Evolutionary conservation across 768 basidiomycete genomes (phyloP).

Genomic region (Pisolithus orientalis): DNA sequence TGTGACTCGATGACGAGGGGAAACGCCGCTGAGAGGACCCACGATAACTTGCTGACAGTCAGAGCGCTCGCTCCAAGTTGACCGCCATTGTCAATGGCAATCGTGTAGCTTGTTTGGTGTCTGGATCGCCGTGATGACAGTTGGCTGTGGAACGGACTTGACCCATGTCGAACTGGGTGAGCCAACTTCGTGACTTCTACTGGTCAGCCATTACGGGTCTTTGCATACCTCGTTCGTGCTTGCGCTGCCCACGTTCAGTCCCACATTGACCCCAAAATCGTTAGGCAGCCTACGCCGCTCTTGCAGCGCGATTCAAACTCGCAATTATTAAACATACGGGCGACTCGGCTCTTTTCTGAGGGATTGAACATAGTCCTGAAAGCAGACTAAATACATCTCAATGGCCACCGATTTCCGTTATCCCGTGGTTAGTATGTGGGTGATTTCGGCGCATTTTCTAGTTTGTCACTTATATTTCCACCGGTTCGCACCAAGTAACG

Average conservation of each 20-base stretch:
- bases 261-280: no score
- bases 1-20: no score
- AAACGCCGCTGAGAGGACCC: no score
- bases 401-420: constrained; percentile 86
- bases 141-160: constrained; percentile 31
- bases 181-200: constrained; percentile 9
- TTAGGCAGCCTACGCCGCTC: no score
- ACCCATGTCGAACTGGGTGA: constrained; percentile 58
- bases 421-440: constrained; percentile 91
- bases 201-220: constrained; percentile 26
- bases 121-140: no score
- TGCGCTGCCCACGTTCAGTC: constrained; percentile 61
- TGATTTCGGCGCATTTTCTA: constrained; percentile 71
- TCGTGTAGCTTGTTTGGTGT: no score
- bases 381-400: constrained; percentile 15
- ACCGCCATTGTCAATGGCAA: no score
- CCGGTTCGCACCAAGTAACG: constrained; percentile 46
- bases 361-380: constrained; percentile 61
- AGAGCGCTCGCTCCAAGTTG: no score
- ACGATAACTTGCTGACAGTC: no score
- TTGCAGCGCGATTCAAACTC: constrained; percentile 78
- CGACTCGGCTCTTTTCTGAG: constrained; percentile 70
- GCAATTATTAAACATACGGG: constrained; percentile 76
- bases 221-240: constrained; percentile 51
- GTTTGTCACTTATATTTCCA: constrained; percentile 70